phyloP scores from a whole-genome alignment of 306 rosid species.

The Acacia melanoxylon region DNA sequence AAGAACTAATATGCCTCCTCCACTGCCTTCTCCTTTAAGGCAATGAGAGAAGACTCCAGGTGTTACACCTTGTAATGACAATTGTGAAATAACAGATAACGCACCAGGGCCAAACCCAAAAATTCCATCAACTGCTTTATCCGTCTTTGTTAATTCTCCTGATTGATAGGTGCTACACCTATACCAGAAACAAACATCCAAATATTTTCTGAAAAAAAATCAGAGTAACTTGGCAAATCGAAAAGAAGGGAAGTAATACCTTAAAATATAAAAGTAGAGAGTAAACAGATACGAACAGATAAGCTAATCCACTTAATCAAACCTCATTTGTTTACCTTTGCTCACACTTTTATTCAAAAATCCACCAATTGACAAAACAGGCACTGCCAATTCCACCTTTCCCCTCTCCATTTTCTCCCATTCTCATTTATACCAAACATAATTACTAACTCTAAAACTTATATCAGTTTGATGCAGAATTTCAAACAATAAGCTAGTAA shows the following conservation, averaged over 20 bases:
- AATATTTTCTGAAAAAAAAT: neutral
- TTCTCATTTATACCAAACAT: conserved; percentile 19
- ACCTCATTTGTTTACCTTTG: neutral
- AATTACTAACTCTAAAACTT: neutral
- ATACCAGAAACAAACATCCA: conserved; percentile 45
- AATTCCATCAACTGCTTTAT: conserved; percentile 90
- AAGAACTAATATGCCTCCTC: conserved; percentile 96
- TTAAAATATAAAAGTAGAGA: conserved; percentile 5
- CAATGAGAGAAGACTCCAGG: conserved; percentile 95
- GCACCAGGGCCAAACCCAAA: conserved; percentile 94
- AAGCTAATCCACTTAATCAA: conserved; percentile 3
- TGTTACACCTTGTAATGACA: conserved; percentile 78
- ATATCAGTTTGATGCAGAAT: neutral
- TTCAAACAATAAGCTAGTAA: neutral
- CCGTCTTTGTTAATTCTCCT: conserved; percentile 85
- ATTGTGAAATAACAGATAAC: conserved; percentile 81
- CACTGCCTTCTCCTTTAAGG: conserved; percentile 83
- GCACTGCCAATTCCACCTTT: neutral
- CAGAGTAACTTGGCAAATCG: conserved; percentile 12
- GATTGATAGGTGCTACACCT: conserved; percentile 89
- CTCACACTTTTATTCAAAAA: neutral
- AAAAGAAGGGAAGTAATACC: conserved; percentile 8
- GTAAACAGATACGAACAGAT: neutral
- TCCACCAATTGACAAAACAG: conserved; percentile 11
- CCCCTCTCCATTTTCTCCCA: conserved; percentile 9